Base-by-base conservation (phyloP, 495 filamentous ascomycete genomes). In the Aspergillus wentii region DNA sequence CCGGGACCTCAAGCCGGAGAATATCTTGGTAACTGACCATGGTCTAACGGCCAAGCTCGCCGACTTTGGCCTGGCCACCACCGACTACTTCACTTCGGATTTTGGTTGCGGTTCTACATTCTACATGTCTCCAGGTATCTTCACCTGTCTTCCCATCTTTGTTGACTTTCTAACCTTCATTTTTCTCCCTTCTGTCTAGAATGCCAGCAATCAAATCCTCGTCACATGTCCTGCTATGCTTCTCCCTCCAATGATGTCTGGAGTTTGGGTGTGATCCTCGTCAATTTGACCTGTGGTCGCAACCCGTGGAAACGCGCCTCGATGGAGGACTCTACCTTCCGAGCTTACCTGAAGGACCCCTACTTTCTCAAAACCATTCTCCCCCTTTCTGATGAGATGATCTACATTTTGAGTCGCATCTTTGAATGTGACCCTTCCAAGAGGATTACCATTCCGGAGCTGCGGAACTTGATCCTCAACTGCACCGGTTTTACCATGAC, bases 301-400 rank as follows among this genome's bases (percentile, higher is more conserved):
- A 99, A 99, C 64, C 92, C 92, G 45, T 99, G 92, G 92, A 97
- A 95, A 66, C 81, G 89, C 43, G 94, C 92, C 36, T 94, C 86
- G 8, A 63, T 79, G 46, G 87, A 95, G 54, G 94, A 99, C 64
- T 87, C 89, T 46, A 97, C 94, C 17, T 99, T 95, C 75, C 80
- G 83, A 56, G 92, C 91, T 21, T 99, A 85, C 59, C 71, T 86
- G 44, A 83, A 82, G 71, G 88, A 90, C 57, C 80, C 78, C 27
- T 82, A 80, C 48, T 97, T 97, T 68, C 72, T 99, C 36, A 83
- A 85, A 66, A 83, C 89, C 42, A 99, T 99, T 48, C 72, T 99
- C 27, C 94, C 92, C 14, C 61, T 99, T 52, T 94, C 92, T 44
- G 73, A 82, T 54, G 90, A 95, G 52, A 77, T 97, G 65, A 86